phyloP scores from a whole-genome alignment of 345 rosid genomes.

The Euclidium syriacum region DNA sequence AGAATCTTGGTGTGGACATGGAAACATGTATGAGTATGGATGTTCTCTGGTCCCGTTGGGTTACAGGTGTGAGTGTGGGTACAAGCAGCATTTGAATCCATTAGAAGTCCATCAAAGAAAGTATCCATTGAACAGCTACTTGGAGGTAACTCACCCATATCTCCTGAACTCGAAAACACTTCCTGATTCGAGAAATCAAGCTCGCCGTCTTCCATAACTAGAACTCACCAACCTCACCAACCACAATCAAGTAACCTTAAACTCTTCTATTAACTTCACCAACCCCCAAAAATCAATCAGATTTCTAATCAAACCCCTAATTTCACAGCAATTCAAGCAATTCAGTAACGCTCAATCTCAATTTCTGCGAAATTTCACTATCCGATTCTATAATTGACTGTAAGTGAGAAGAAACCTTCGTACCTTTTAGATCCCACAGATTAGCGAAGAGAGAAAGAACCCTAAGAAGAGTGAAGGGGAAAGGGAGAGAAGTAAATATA shows the following conservation, averaged over 20 bases:
- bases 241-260: not conserved
- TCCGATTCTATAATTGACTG: no score
- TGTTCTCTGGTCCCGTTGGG: conserved; percentile 84
- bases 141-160: conserved; percentile 59
- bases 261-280: not conserved
- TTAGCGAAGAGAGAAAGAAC: not conserved
- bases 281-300: not conserved
- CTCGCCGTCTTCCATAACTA: conserved; percentile 91
- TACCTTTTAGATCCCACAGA: conserved; percentile 10
- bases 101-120: conserved; percentile 61
- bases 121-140: conserved; percentile 69
- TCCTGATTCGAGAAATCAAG: conserved; percentile 82
- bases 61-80: conserved; percentile 94
- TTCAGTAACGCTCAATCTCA: not conserved
- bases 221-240: not conserved
- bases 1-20: conserved; percentile 90
- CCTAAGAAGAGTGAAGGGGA: not conserved
- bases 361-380: not conserved
- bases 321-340: not conserved
- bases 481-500: not conserved
- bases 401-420: not conserved
- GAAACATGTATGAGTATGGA: conserved; percentile 86
- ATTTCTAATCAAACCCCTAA: conserved; percentile 7
- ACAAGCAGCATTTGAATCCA: conserved; percentile 62
- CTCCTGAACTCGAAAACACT: conserved; percentile 47